phyloP scores from a whole-genome alignment of 805 yeast genomes.

The Priceomyces medius region DNA sequence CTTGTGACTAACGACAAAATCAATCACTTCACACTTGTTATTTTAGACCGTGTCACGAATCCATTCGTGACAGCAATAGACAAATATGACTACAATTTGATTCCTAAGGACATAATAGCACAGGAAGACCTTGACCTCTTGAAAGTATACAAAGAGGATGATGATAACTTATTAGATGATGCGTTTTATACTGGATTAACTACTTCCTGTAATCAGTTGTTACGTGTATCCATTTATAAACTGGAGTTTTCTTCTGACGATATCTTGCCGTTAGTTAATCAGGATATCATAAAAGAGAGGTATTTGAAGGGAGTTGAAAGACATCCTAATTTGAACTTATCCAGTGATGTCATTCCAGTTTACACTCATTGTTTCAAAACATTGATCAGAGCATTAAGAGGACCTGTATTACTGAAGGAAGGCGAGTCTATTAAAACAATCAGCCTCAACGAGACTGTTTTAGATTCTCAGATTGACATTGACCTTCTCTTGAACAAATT shows the following conservation, averaged over 20 bases:
- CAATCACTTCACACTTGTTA: slow-evolving; percentile 31
- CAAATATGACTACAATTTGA: slow-evolving; percentile 30
- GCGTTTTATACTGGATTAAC: slow-evolving; percentile 30
- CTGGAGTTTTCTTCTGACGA: slow-evolving; percentile 53
- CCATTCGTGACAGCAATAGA: slow-evolving; percentile 18
- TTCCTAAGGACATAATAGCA: slow-evolving; percentile 17
- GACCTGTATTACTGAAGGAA: slow-evolving; percentile 54
- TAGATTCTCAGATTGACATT: slow-evolving; percentile 60
- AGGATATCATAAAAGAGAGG: slow-evolving; percentile 51
- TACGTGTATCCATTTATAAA: slow-evolving; percentile 53
- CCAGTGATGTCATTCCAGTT: slow-evolving; percentile 44
- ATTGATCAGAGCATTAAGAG: slow-evolving; percentile 60
- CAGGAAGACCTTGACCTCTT: slow-evolving; percentile 27
- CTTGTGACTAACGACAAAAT: slow-evolving; percentile 18
- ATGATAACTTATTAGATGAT: slow-evolving; percentile 27
- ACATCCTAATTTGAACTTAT: slow-evolving; percentile 25
- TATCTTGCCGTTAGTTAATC: slow-evolving; percentile 43
- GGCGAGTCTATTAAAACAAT: slow-evolving; percentile 55
- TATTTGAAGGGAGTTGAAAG: slow-evolving; percentile 37
- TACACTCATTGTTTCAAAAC: slow-evolving; percentile 60
- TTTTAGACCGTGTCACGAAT: slow-evolving; percentile 22
- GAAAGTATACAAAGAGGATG: slow-evolving; percentile 4
- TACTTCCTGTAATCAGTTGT: slow-evolving; percentile 23
- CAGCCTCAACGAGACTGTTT: slow-evolving; percentile 45
- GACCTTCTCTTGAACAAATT: slow-evolving; percentile 48